phyloP scores from a whole-genome alignment of 2,329 filamentous ascomycete genomes.

The Xylaria sp. region DNA sequence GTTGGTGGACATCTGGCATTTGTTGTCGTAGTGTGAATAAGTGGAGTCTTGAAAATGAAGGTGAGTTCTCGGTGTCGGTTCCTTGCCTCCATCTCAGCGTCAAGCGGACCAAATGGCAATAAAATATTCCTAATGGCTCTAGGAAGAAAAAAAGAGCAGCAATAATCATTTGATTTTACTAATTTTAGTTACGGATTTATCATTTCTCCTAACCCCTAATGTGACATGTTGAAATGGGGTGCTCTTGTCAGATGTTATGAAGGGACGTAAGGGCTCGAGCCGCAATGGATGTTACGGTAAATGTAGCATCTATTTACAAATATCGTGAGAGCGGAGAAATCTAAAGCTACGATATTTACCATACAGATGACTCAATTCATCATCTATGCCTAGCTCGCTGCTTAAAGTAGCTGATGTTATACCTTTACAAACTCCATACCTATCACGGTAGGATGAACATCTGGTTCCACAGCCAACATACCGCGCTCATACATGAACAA shows the following conservation, averaged over 20 bases:
- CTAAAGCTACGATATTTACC: neutral
- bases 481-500: conserved; percentile 65
- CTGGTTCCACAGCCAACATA: conserved; percentile 48
- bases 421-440: conserved; percentile 53
- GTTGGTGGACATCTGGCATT: neutral
- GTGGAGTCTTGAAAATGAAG: neutral
- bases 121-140: neutral
- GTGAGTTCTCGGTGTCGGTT: neutral
- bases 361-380: neutral
- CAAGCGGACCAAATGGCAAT: neutral
- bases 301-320: neutral
- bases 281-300: neutral
- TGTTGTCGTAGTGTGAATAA: neutral
- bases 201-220: neutral
- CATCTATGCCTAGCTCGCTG: neutral
- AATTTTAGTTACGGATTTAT: neutral
- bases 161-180: neutral
- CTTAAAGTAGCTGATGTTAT: conserved; percentile 16
- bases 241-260: neutral
- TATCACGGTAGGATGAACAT: conserved; percentile 54
- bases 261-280: neutral
- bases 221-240: neutral
- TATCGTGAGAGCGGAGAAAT: neutral
- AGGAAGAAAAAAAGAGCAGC: neutral
- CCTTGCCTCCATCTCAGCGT: too few relatives aligned